phyloP scores from a whole-genome alignment of 805 yeast species.

The Ogataea wickerhamii region DNA sequence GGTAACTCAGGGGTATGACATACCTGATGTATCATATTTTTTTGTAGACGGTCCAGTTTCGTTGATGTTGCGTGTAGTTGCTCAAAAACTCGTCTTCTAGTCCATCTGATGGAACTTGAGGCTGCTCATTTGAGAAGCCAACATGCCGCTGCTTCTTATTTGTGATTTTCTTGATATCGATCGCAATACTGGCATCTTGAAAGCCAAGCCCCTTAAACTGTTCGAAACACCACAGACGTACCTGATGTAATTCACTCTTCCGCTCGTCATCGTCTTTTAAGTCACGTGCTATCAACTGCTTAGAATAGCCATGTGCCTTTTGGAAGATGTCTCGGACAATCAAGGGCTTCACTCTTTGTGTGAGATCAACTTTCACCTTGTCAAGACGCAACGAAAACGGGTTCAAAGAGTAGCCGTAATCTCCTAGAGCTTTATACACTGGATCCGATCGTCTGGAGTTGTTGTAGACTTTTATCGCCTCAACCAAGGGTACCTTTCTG shows the following conservation, averaged over 20 bases:
- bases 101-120: background rate
- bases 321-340: conserved; percentile 29
- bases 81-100: conserved; percentile 6
- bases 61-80: conserved; percentile 6
- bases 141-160: conserved; percentile 12
- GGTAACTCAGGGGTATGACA: too few species aligned
- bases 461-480: conserved; percentile 24
- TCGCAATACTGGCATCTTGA: conserved; percentile 9
- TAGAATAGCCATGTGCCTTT: conserved; percentile 18
- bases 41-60: conserved; percentile 3
- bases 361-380: conserved; percentile 21
- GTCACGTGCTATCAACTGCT: conserved; percentile 9
- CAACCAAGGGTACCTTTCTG: conserved; percentile 22
- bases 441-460: conserved; percentile 6
- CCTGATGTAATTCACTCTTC: conserved; percentile 9
- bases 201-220: conserved; percentile 17
- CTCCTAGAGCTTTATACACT: conserved; percentile 15
- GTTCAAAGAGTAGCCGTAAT: conserved; percentile 19
- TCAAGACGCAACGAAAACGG: conserved; percentile 28
- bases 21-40: too few species aligned
- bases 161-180: conserved; percentile 22
- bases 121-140: conserved; percentile 9
- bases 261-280: conserved; percentile 12
- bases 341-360: conserved; percentile 14
- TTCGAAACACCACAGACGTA: conserved; percentile 25